These are phyloP conservation scores for Neurospora cerealis DNA, from an alignment of 495 filamentous ascomycete species.

Conservation along the genomic window DNA sequence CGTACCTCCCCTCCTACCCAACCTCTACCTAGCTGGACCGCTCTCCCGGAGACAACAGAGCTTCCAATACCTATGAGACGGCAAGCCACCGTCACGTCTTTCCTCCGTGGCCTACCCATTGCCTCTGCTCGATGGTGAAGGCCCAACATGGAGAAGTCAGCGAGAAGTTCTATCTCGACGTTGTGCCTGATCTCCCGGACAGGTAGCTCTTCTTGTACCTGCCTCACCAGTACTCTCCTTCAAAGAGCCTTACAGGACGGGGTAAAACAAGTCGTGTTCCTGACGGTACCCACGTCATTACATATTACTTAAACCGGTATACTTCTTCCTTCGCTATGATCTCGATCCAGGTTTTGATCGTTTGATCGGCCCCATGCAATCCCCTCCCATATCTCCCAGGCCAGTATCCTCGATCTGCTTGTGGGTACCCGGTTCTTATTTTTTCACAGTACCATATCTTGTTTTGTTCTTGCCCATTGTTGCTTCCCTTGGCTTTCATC, in stretches of 20 bases:
- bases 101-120: neutral
- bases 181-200: neutral
- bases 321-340: neutral
- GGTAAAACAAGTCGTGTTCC: neutral
- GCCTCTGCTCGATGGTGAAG: neutral
- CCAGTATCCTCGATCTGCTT: neutral
- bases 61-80: neutral
- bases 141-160: neutral
- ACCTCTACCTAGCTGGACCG: constrained; percentile 6
- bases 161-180: neutral
- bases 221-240: neutral
- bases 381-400: neutral
- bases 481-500: neutral
- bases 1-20: neutral
- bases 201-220: neutral
- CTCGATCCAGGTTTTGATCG: neutral
- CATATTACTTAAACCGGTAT: neutral
- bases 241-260: neutral
- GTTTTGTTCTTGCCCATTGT: neutral
- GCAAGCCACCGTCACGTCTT: neutral
- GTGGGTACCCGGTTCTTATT: neutral
- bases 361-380: neutral
- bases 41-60: neutral
- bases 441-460: neutral
- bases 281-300: neutral